Base-by-base conservation (phyloP, 441 rosid genomes). In the Brassica hybrid region DNA sequence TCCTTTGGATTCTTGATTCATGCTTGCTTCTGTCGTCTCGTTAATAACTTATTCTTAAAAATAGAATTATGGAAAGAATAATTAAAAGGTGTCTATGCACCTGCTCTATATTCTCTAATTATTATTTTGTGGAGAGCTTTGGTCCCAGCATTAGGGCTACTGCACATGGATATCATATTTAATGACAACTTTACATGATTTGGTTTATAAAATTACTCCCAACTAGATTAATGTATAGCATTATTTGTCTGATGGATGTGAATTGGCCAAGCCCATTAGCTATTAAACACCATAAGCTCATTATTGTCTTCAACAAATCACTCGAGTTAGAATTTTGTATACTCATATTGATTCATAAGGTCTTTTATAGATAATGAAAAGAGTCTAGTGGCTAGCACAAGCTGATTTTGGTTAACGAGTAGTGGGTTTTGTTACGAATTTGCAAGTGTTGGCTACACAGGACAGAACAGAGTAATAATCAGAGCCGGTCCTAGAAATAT, bases 31-130 rank as follows among this genome's bases (percentile, higher is more conserved):
- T 72, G 77, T 59, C 73, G 69, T 67, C 32, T 50, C 16, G 58
- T 32, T 67, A 7, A 10, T 59, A 45, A 18, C 54, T 56, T 56
- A 30, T 25, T 62, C 76, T 43, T 43, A 43, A 45, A 70, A 77
- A 38, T 11, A 65, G 72, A 43, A 43, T 65, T 57, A 57, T 57
- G 41, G 36, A 38, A 41, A 12, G 10, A 17, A 76, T 25, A 54
- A 76, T 54, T 7, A 13, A 64, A 45, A 41, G 25, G 27, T 70
- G 52, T 12, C 10, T 6, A 34, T 1, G 5, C 41, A 71, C 72
- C 80, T 77, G 62, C 76, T 77, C 30, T 43, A 65, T 65, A 65
- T 65, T 71, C 67, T 65, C 52, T 57, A 27, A 71, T 57, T 64
- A 65, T 65, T 41, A 43, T 57, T 65, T 9, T 16, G 3, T 32